Conservation (phyloP, 2,329 filamentous ascomycete genomes). For the Diplodia corticola region DNA sequence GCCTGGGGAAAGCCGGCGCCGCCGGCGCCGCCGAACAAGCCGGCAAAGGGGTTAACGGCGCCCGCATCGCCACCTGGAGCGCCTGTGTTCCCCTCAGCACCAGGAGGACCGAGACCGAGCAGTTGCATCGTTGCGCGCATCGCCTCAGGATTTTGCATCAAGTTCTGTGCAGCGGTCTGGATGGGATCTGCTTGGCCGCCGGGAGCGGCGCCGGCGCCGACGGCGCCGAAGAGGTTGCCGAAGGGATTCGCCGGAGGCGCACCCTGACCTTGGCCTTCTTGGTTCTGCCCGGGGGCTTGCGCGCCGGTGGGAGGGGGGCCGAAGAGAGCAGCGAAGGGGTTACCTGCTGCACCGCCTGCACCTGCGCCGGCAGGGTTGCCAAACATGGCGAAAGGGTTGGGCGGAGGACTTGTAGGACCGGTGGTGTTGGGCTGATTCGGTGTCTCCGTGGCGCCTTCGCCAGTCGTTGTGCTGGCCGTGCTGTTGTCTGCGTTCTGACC, state of each 20-base stretch:
- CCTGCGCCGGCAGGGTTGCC: conserved; percentile 37
- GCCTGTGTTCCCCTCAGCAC: conserved; percentile 35
- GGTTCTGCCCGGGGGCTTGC: conserved; percentile 32
- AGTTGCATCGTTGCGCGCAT: conserved; percentile 56
- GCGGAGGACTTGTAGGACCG: conserved; percentile 32
- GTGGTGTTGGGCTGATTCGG: conserved; percentile 41
- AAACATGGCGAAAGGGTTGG: conserved; percentile 51
- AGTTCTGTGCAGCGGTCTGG: conserved; percentile 45
- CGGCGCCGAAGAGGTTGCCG: conserved; percentile 59
- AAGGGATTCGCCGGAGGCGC: conserved; percentile 60
- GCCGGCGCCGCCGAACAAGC: conserved; percentile 39
- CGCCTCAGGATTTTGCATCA: conserved; percentile 60
- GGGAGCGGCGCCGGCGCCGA: conserved; percentile 27
- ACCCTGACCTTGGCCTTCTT: conserved; percentile 37
- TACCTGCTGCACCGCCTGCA: conserved; percentile 40
- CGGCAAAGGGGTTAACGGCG: conserved; percentile 46
- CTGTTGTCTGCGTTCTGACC: conserved; percentile 26
- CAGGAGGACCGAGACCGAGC: conserved; percentile 51
- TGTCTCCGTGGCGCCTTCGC: conserved; percentile 39
- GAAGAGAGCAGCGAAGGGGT: conserved; percentile 65
- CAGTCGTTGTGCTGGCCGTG: conserved; percentile 28
- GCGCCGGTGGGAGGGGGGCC: conserved; percentile 31
- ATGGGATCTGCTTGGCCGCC: conserved; percentile 52
- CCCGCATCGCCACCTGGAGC: conserved; percentile 48
- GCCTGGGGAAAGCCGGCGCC: conserved; percentile 24